Conservation (phyloP, 2,329 filamentous ascomycete species). For the Fusarium vanettenii region DNA sequence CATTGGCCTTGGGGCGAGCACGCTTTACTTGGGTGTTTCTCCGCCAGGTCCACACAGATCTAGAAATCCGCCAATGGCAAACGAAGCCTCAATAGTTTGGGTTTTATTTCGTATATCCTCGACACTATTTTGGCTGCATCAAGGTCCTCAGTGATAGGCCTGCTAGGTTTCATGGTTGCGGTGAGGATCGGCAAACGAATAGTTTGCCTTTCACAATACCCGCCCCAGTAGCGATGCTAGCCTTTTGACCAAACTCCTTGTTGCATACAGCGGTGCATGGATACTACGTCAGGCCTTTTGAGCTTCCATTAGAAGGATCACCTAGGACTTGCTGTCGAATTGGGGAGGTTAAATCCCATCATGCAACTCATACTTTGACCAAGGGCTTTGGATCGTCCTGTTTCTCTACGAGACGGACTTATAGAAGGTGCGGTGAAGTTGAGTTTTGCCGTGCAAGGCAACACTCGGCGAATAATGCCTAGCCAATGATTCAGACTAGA, state of each 20-base stretch:
- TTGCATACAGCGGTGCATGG: background rate
- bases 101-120: background rate
- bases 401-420: background rate
- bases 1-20: background rate
- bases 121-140: background rate
- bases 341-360: background rate
- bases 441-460: background rate
- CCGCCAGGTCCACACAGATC: background rate
- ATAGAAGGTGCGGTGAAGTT: background rate
- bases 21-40: background rate
- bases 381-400: background rate
- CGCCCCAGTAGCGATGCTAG: background rate
- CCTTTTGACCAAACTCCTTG: background rate
- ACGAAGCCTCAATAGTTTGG: background rate
- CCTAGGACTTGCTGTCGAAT: background rate
- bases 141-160: background rate
- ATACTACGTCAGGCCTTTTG: background rate
- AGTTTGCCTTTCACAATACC: background rate
- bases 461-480: background rate
- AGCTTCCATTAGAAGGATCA: background rate
- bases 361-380: background rate
- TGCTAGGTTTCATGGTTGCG: background rate
- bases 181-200: background rate
- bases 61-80: background rate
- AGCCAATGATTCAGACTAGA: background rate